Evolutionary conservation across 768 basidiomycete species (phyloP), one percentile per base, ranked within the genome.

Genomic region (Pleurotus ostreatus): DNA sequence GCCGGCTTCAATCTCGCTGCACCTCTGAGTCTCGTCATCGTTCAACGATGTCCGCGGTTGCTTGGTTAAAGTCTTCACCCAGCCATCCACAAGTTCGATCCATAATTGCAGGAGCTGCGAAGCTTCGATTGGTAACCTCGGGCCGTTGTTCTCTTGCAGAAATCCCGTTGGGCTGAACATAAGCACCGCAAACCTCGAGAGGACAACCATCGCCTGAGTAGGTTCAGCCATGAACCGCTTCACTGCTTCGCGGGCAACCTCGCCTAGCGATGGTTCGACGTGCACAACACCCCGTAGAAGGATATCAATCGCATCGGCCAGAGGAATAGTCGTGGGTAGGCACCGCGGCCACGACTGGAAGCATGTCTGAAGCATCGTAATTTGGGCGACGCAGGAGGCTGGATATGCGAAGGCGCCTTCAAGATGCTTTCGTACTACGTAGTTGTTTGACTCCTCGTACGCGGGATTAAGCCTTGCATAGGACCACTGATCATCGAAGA

Each of bases 281-380:
- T 96, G 94, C 22, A 92, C 78, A n/a, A 92, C 80, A 1, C 89
- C 90, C 34, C 84, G 81, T 46, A 94, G 74, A 22, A 95, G 80
- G 77, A 92, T 84, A 60, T 92, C 88, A 49, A 92, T 76, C 0
- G 85, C 81, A 43, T 88, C 86, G 9, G 76, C 66, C 47, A 88
- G 67, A 43, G 81, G 63, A 30, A 82, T 73, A 3, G 78, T 74
- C 2, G 78, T 70, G 63, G 86, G 82, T 43, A 94, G 74, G 62
- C 84, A 89, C 2, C 94, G 83, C 0, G 94, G 94, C 85, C 93
- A 89, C 4, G 89, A 81, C 58, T 88, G 86, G 68, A 94, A 89
- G 64, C 88, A 84, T 0, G 86, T 82, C 61, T 87, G 82, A 3
- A 95, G 76, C 34, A 94, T 75, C 51, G 75, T 80, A 62, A 97